Evolutionary conservation across 2,329 filamentous ascomycete species (phyloP).

Genomic region (Coniosporium tulheliwenetii): DNA sequence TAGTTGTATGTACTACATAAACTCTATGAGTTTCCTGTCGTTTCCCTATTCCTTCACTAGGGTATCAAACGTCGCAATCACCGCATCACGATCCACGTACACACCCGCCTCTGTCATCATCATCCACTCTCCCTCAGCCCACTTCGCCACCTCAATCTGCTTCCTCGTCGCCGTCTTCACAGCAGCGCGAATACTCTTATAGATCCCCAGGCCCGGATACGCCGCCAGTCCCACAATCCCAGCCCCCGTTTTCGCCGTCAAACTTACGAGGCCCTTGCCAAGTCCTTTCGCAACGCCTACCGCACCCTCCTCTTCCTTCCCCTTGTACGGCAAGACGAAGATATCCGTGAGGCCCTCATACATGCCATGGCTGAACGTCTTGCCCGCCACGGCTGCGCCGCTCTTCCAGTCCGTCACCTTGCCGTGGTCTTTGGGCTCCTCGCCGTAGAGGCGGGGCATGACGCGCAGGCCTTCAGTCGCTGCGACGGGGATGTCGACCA

Average conservation of each 20-base stretch:
- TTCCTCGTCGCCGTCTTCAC: too few relatives aligned
- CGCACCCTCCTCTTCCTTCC: slow-evolving; percentile 9
- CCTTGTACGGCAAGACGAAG: slow-evolving; percentile 9
- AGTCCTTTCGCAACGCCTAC: slow-evolving; percentile 11
- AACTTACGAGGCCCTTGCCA: slow-evolving; percentile 12
- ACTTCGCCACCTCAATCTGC: too few relatives aligned
- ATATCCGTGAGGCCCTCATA: slow-evolving; percentile 12
- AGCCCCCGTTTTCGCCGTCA: slow-evolving; percentile 55
- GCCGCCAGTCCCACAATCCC: slow-evolving; percentile 40
- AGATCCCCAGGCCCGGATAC: slow-evolving; percentile 1
- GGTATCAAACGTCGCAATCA: too few relatives aligned
- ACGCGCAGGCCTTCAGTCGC: slow-evolving; percentile 81
- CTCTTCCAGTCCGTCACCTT: slow-evolving; percentile 44
- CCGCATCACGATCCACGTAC: too few relatives aligned
- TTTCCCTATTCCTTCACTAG: too few relatives aligned
- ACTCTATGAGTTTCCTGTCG: too few relatives aligned
- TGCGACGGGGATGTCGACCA: slow-evolving; percentile 72
- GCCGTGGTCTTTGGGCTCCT: slow-evolving; percentile 61
- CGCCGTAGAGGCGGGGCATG: slow-evolving; percentile 70
- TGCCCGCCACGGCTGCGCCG: slow-evolving; percentile 8
- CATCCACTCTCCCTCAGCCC: too few relatives aligned
- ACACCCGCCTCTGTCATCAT: too few relatives aligned
- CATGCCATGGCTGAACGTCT: slow-evolving; percentile 9
- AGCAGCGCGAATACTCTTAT: slow-evolving; percentile 1
- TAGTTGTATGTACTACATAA: too few relatives aligned